phyloP scores from a whole-genome alignment of 225 moss, liverwort and hornwort genomes.

The Rhytidiadelphus loreus region DNA sequence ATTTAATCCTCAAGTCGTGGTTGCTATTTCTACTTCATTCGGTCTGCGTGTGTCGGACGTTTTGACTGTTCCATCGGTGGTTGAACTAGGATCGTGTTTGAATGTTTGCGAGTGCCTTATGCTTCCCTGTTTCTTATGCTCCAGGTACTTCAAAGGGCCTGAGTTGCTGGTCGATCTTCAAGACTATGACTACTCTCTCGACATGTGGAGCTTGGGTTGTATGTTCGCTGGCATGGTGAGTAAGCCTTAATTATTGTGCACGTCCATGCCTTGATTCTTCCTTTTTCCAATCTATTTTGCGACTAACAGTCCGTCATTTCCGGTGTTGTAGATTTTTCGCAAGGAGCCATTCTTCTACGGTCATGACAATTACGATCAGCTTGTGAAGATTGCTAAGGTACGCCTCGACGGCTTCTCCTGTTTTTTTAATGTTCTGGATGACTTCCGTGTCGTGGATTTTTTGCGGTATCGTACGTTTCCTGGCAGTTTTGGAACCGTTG shows the following conservation, averaged over 20 bases:
- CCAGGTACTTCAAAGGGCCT: slow-evolving; percentile 50
- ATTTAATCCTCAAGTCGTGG: too few relatives aligned
- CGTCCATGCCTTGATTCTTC: background rate
- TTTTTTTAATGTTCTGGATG: background rate
- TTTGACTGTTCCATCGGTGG: background rate
- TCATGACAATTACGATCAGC: slow-evolving; percentile 49
- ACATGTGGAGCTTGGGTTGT: slow-evolving; percentile 64
- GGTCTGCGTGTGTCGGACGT: background rate
- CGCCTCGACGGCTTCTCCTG: background rate
- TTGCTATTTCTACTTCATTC: too few relatives aligned
- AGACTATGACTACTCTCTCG: slow-evolving; percentile 55
- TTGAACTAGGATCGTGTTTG: background rate
- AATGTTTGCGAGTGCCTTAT: background rate
- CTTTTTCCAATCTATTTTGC: background rate
- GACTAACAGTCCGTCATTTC: background rate
- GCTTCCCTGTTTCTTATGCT: background rate
- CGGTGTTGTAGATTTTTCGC: slow-evolving; percentile 27
- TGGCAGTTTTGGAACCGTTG: background rate
- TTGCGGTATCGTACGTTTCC: background rate
- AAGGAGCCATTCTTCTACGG: slow-evolving; percentile 54
- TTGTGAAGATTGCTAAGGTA: slow-evolving; percentile 55
- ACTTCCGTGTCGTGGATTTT: background rate
- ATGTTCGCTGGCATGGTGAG: slow-evolving; percentile 70
- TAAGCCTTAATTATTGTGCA: background rate
- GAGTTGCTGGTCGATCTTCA: slow-evolving; percentile 54